These are phyloP conservation scores for Trichoderma sp. DNA, from an alignment of 2,329 filamentous ascomycete species.

Conservation along the genomic window DNA sequence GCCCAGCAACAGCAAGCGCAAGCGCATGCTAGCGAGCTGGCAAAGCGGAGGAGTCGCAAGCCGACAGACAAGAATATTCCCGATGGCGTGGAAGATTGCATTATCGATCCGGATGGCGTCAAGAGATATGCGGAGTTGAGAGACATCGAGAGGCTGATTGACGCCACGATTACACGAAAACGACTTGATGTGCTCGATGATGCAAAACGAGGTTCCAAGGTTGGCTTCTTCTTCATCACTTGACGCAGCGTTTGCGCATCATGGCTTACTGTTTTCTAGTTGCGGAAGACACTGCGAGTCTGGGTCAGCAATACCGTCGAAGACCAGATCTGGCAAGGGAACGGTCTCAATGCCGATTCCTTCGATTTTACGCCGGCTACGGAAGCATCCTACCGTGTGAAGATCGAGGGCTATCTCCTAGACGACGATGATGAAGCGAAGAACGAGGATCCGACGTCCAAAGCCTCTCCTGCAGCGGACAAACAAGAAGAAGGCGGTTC, in stretches of 20 bases:
- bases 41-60: conserved; percentile 78
- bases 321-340: conserved; percentile 88
- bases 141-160: conserved; percentile 81
- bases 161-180: conserved; percentile 93
- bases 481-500: conserved; percentile 28
- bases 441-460: conserved; percentile 26
- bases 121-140: conserved; percentile 78
- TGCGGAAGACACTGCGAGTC: conserved; percentile 80
- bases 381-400: conserved; percentile 81
- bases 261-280: conserved; percentile 40
- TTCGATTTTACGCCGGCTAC: conserved; percentile 78
- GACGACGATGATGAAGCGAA: conserved; percentile 59
- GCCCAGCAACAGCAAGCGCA: conserved; percentile 50
- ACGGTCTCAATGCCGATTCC: conserved; percentile 63
- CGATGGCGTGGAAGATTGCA: conserved; percentile 78
- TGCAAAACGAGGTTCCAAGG: conserved; percentile 42
- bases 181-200: conserved; percentile 84
- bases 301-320: conserved; percentile 96
- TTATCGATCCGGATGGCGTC: conserved; percentile 73
- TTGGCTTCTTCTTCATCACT: background rate
- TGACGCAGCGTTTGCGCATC: background rate
- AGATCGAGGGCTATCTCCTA: conserved; percentile 83
- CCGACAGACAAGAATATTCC: conserved; percentile 95
- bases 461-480: conserved; percentile 35
- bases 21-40: conserved; percentile 58